Percentiles rank a stretch among this genome's conserved stretches.
These are phyloP conservation scores for Juncus inflexus DNA, from an alignment of 176 grass and related monocot genomes.

Conservation along the genomic window DNA sequence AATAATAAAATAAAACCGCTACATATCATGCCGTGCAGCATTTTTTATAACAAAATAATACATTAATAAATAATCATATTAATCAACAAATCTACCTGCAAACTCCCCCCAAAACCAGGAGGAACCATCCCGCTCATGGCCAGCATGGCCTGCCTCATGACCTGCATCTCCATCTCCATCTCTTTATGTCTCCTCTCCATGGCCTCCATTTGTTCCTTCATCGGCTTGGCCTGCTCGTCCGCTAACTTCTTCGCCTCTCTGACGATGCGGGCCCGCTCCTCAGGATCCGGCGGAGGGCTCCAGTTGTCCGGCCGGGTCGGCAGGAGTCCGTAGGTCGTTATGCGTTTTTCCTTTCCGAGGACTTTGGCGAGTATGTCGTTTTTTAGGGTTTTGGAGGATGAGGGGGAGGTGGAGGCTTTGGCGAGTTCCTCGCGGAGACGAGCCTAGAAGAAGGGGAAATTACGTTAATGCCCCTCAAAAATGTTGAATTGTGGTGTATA, in stretches of 20 bases:
- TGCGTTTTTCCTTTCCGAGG: neutral
- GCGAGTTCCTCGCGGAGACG: conserved; percentile 3
- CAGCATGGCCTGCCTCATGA: neutral
- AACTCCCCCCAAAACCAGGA: too few relatives aligned
- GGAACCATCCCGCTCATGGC: neutral
- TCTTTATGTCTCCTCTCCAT: conserved; percentile 8
- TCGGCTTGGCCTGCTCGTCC: neutral
- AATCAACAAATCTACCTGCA: too few relatives aligned
- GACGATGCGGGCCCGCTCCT: neutral
- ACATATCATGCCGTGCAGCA: too few relatives aligned
- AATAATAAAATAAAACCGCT: too few relatives aligned
- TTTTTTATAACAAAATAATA: too few relatives aligned
- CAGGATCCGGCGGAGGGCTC: neutral
- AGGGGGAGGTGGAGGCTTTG: neutral
- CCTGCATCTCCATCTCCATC: neutral
- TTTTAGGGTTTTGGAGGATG: neutral
- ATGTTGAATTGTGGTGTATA: neutral
- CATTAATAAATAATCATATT: too few relatives aligned
- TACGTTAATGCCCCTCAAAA: neutral
- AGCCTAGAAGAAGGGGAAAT: neutral
- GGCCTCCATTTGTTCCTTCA: neutral
- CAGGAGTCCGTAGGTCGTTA: neutral
- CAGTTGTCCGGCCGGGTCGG: neutral
- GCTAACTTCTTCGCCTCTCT: neutral
- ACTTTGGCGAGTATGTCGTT: conserved; percentile 1